These are phyloP conservation scores for Massarina eburnea DNA, from an alignment of 2,329 filamentous ascomycete species.

Conservation along the genomic window DNA sequence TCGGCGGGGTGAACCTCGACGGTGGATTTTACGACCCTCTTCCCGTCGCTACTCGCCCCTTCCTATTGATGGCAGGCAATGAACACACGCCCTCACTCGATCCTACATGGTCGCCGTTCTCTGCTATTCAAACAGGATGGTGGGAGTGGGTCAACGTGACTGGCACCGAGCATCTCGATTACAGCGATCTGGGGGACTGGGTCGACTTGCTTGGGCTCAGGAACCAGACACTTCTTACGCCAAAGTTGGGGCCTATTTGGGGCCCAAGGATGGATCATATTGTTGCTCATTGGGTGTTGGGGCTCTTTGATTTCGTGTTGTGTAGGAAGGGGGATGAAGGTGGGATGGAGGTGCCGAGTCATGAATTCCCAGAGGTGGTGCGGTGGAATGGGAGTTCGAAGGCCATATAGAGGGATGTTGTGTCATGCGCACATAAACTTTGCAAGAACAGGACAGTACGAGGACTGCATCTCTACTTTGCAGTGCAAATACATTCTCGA, in stretches of 20 bases:
- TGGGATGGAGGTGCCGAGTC: too few relatives aligned
- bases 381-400: too few relatives aligned
- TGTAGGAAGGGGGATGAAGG: too few relatives aligned
- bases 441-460: too few relatives aligned
- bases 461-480: too few relatives aligned
- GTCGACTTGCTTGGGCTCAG: constrained; percentile 22
- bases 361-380: too few relatives aligned
- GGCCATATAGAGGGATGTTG: too few relatives aligned
- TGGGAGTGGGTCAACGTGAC: constrained; percentile 21
- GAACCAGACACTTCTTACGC: constrained; percentile 12
- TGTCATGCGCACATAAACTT: too few relatives aligned
- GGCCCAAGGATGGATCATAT: constrained; percentile 20
- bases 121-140: constrained; percentile 23
- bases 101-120: constrained; percentile 21
- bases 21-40: constrained; percentile 17
- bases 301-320: not conserved
- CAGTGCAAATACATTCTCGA: too few relatives aligned
- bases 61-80: constrained; percentile 19
- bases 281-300: constrained; percentile 4
- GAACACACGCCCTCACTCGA: constrained; percentile 18
- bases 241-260: constrained; percentile 16
- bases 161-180: constrained; percentile 21
- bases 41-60: constrained; percentile 18
- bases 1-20: constrained; percentile 22
- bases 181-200: constrained; percentile 24